Percentiles rank a stretch among this genome's conserved stretches.
These are phyloP conservation scores for Venturia aucupariae DNA, from an alignment of 2,329 filamentous ascomycete species.

Conservation along the genomic window DNA sequence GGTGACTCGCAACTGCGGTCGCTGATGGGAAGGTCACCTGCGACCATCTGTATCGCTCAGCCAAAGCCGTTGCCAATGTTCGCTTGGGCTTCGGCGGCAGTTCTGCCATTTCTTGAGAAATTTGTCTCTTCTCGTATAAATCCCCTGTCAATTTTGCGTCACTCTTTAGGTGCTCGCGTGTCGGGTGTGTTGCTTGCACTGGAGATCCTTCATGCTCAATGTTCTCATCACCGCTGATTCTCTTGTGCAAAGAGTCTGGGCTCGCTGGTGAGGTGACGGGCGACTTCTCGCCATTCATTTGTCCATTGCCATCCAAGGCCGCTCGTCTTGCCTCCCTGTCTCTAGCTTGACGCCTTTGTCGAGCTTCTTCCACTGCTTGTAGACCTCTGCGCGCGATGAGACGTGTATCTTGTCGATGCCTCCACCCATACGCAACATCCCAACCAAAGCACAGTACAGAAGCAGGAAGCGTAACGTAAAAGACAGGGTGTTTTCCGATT, in stretches of 20 bases:
- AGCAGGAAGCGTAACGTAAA: slow-evolving; percentile 59
- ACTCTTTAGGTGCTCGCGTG: slow-evolving; percentile 11
- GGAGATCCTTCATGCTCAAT: neutral
- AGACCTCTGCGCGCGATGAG: slow-evolving; percentile 50
- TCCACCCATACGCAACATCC: slow-evolving; percentile 57
- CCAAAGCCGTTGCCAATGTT: neutral
- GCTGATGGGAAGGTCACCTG: slow-evolving; percentile 64
- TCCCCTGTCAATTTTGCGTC: slow-evolving; percentile 16
- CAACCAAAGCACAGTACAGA: slow-evolving; percentile 60
- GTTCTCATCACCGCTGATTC: slow-evolving; percentile 1
- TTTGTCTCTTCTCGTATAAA: slow-evolving; percentile 10
- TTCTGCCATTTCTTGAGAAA: neutral
- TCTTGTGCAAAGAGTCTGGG: neutral
- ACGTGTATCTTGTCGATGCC: slow-evolving; percentile 52
- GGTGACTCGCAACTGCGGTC: slow-evolving; percentile 53
- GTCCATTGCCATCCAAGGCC: neutral
- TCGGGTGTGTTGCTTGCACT: neutral
- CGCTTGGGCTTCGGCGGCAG: slow-evolving; percentile 7
- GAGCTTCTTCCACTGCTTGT: slow-evolving; percentile 37
- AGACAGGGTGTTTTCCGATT: slow-evolving; percentile 48
- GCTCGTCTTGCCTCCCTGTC: slow-evolving; percentile 24
- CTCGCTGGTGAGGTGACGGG: neutral
- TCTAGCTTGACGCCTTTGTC: slow-evolving; percentile 30
- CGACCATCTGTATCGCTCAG: slow-evolving; percentile 37
- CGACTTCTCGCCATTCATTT: neutral